Evolutionary conservation across 23 red algal genomes (phyloP).

Genomic region (Gracilaria domingensis): DNA sequence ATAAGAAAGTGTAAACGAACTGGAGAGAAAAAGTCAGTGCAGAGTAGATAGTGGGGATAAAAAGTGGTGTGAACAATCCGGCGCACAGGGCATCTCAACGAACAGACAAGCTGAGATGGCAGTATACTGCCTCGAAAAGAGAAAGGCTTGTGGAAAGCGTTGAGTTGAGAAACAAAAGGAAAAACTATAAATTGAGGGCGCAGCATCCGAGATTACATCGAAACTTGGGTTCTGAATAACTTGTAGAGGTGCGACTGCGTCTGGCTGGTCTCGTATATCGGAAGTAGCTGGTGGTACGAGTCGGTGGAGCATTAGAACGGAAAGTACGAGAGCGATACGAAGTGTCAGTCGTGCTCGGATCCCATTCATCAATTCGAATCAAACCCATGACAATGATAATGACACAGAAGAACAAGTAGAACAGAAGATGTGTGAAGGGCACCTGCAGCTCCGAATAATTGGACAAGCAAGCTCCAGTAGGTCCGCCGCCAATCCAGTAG

Average conservation of each 20-base stretch:
- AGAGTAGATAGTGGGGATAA: background rate
- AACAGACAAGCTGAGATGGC: background rate
- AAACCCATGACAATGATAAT: constrained; percentile 24
- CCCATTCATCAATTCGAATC: constrained; percentile 20
- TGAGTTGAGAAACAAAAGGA: background rate
- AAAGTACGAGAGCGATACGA: constrained; percentile 10
- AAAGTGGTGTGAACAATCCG: background rate
- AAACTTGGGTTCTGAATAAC: constrained; percentile 35
- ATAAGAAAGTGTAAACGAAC: background rate
- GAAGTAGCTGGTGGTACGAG: constrained; percentile 42
- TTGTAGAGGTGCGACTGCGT: background rate
- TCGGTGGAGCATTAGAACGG: constrained; percentile 18
- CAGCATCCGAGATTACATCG: constrained; percentile 30
- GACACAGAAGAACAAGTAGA: constrained; percentile 38
- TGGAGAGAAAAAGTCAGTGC: background rate
- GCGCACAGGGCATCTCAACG: background rate
- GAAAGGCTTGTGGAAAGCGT: background rate
- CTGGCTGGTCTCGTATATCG: constrained; percentile 12
- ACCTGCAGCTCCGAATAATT: constrained; percentile 33
- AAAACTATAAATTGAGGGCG: constrained; percentile 27
- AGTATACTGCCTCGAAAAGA: background rate
- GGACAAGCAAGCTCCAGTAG: constrained; percentile 45
- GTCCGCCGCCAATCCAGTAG: constrained; percentile 47
- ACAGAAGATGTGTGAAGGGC: constrained; percentile 22
- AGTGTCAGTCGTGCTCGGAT: constrained; percentile 16